These are phyloP conservation scores for Marasmius tenuissimus DNA, from an alignment of 1,284 basidiomycete genomes.

Conservation along the genomic window DNA sequence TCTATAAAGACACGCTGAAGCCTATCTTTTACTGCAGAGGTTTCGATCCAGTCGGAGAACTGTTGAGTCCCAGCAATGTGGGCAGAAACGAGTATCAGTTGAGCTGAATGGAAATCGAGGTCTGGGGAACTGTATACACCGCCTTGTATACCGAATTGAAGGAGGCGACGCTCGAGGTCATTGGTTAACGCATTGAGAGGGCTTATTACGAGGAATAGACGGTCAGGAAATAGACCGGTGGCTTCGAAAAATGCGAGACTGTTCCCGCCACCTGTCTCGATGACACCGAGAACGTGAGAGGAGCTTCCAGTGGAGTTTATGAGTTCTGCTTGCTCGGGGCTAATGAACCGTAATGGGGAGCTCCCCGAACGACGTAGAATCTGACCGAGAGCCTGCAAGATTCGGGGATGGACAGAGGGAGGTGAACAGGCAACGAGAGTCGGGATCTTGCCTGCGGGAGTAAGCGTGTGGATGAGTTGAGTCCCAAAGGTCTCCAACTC, in stretches of 20 bases:
- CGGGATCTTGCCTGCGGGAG: neutral
- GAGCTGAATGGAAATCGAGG: neutral
- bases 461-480: neutral
- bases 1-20: slow-evolving; percentile 17
- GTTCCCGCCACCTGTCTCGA: slow-evolving; percentile 21
- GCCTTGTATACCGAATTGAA: neutral
- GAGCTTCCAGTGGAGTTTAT: slow-evolving; percentile 3
- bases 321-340: slow-evolving; percentile 10
- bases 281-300: slow-evolving; percentile 14
- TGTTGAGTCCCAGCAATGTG: neutral
- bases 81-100: slow-evolving; percentile 8
- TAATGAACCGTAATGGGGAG: neutral
- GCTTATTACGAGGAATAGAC: slow-evolving; percentile 16
- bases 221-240: slow-evolving; percentile 4
- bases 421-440: neutral
- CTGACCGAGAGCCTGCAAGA: neutral
- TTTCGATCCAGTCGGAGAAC: neutral
- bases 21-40: neutral
- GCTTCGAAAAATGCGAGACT: slow-evolving; percentile 18
- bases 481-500: neutral
- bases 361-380: neutral
- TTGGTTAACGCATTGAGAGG: slow-evolving; percentile 10
- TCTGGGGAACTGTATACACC: neutral
- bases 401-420: neutral
- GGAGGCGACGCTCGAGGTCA: neutral